A percentile compares a stretch with the other conserved stretches of the same genome.
These are phyloP conservation scores for Asterella californica DNA, from an alignment of 225 moss, liverwort and hornwort genomes.

Conservation along the genomic window DNA sequence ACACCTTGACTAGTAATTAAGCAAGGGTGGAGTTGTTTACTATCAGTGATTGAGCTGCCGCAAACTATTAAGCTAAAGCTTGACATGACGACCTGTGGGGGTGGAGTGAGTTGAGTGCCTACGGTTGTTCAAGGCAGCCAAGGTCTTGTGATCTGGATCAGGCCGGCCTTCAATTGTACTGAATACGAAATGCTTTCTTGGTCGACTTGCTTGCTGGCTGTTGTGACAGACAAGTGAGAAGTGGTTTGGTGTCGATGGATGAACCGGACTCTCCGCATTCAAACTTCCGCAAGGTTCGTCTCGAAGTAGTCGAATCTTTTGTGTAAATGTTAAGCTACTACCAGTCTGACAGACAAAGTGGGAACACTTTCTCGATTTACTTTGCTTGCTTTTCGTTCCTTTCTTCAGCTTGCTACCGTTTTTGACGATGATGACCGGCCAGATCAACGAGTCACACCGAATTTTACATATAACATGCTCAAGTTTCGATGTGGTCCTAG, in stretches of 20 bases:
- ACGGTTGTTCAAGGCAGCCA: too few relatives aligned
- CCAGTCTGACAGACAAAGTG: neutral
- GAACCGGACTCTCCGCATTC: conserved; percentile 29
- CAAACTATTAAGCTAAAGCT: too few relatives aligned
- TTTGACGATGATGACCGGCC: neutral
- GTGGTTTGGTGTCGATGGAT: conserved; percentile 8
- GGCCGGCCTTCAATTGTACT: neutral
- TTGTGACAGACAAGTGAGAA: conserved; percentile 6
- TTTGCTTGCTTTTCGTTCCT: neutral
- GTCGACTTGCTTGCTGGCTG: neutral
- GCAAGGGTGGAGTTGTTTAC: too few relatives aligned
- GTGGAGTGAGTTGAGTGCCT: too few relatives aligned
- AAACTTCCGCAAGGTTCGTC: conserved; percentile 26
- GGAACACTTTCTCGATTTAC: neutral
- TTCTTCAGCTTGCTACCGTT: neutral
- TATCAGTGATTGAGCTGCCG: too few relatives aligned
- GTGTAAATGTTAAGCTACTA: too few relatives aligned
- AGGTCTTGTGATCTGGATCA: too few relatives aligned
- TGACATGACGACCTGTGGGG: too few relatives aligned
- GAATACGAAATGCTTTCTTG: neutral
- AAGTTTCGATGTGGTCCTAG: neutral
- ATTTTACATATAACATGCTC: neutral
- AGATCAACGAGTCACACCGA: neutral
- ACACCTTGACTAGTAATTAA: too few relatives aligned
- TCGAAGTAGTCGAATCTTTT: too few relatives aligned